Evolutionary conservation across 371 early-diverging fungal species (phyloP).

Genomic region (Mucor saturninus): DNA sequence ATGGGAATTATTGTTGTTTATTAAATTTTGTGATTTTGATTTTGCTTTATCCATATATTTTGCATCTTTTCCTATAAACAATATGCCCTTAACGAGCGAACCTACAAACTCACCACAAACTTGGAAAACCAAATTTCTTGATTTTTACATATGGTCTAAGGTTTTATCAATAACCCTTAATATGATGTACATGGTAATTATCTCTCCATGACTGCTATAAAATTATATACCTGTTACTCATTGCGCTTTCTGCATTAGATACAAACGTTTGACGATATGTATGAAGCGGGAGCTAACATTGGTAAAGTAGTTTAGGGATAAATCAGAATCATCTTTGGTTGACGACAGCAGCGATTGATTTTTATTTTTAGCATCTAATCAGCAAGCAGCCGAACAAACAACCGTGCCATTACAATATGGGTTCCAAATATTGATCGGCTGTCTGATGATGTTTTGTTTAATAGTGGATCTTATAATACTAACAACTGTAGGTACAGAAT

Average conservation of each 20-base stretch:
- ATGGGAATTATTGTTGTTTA: constrained; percentile 1
- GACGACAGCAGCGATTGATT: neutral
- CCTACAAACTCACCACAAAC: neutral
- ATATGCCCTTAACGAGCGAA: constrained; percentile 8
- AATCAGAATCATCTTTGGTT: neutral
- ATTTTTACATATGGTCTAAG: constrained; percentile 24
- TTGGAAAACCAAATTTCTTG: constrained; percentile 10
- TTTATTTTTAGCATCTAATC: constrained; percentile 2
- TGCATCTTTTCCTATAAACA: neutral
- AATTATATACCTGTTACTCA: neutral
- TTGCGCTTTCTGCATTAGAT: constrained; percentile 4
- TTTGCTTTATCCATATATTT: neutral
- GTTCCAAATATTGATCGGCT: constrained; percentile 18
- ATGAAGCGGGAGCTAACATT: constrained; percentile 18
- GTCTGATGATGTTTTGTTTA: constrained; percentile 29
- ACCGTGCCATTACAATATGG: constrained; percentile 12
- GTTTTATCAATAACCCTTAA: constrained; percentile 18
- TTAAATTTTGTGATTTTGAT: neutral
- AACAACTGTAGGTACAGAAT: constrained; percentile 25
- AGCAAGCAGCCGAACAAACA: constrained; percentile 2
- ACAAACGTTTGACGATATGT: constrained; percentile 15
- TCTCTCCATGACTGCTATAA: neutral
- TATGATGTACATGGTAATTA: constrained; percentile 26
- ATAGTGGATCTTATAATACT: constrained; percentile 23
- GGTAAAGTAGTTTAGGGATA: neutral